Conservation (phyloP, 2,329 filamentous ascomycete genomes). For the Cytospora schulzeri region DNA sequence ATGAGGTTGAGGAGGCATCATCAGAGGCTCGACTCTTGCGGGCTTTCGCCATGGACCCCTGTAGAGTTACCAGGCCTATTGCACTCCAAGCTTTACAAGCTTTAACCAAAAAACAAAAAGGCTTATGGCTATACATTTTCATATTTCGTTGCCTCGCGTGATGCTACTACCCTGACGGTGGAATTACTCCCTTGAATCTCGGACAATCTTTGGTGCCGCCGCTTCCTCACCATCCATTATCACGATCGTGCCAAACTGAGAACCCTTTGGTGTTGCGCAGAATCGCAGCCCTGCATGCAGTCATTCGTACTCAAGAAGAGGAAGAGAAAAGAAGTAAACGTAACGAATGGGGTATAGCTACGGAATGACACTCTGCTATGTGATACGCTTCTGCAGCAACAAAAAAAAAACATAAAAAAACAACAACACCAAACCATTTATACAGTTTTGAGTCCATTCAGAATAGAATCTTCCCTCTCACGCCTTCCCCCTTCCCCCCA, state of each 20-base stretch:
- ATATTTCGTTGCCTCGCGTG: background rate
- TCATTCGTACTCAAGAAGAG: background rate
- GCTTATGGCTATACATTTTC: background rate
- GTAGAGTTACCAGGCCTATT: background rate
- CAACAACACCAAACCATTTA: too few species aligned
- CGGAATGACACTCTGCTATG: slow-evolving; percentile 15
- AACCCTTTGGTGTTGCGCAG: background rate
- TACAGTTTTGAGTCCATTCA: background rate
- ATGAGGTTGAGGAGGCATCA: background rate
- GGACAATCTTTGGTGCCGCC: background rate
- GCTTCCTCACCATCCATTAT: background rate
- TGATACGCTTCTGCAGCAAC: slow-evolving; percentile 10
- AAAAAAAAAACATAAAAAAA: background rate
- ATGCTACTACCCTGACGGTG: background rate
- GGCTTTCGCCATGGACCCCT: background rate
- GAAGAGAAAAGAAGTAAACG: background rate
- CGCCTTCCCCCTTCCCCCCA: background rate
- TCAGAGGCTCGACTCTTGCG: background rate
- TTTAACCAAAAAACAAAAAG: background rate
- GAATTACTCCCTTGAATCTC: background rate
- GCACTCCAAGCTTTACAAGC: background rate
- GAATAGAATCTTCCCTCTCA: background rate
- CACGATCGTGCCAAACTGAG: background rate
- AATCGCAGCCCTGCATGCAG: background rate
- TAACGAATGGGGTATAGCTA: slow-evolving; percentile 26